Percentiles rank a stretch among this genome's conserved stretches.
Evolutionary conservation across 2,329 filamentous ascomycete genomes (phyloP).

Genomic region (Fusarium sambucinum): DNA sequence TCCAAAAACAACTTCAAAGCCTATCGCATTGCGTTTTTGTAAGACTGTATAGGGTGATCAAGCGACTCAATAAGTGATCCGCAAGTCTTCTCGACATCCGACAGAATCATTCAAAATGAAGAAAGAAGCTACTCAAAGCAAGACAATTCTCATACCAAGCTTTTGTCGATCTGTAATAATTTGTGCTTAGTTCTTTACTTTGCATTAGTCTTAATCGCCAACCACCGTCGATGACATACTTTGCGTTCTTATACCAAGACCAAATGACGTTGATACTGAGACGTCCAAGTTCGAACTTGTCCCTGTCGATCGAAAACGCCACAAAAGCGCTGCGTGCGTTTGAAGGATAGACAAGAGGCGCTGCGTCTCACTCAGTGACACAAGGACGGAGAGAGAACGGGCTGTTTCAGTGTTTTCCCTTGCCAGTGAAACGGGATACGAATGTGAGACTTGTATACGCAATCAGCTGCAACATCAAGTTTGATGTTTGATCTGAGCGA

Average conservation of each 20-base stretch:
- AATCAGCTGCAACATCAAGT: constrained; percentile 14
- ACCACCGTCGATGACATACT: neutral
- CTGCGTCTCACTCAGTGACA: neutral
- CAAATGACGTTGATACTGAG: constrained; percentile 25
- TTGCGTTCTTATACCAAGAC: constrained; percentile 2
- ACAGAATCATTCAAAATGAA: neutral
- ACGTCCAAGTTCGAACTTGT: constrained; percentile 17
- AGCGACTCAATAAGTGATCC: neutral
- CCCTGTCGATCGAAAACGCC: constrained; percentile 24
- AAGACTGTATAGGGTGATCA: neutral
- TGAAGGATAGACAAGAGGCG: constrained; percentile 19
- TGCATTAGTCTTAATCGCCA: neutral
- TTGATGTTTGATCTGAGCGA: neutral
- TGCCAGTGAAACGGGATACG: constrained; percentile 29
- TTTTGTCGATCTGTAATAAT: neutral
- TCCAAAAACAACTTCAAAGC: neutral
- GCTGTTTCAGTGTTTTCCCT: constrained; percentile 6
- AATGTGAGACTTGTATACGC: constrained; percentile 34
- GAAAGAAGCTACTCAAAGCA: neutral
- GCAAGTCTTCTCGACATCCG: neutral
- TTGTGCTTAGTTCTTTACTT: neutral
- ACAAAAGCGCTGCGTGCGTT: constrained; percentile 24
- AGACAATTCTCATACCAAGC: neutral
- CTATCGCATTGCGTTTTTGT: neutral
- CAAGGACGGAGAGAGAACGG: constrained; percentile 1